Conservation (phyloP, 2,329 filamentous ascomycete species). For the Fusarium buxicola region DNA sequence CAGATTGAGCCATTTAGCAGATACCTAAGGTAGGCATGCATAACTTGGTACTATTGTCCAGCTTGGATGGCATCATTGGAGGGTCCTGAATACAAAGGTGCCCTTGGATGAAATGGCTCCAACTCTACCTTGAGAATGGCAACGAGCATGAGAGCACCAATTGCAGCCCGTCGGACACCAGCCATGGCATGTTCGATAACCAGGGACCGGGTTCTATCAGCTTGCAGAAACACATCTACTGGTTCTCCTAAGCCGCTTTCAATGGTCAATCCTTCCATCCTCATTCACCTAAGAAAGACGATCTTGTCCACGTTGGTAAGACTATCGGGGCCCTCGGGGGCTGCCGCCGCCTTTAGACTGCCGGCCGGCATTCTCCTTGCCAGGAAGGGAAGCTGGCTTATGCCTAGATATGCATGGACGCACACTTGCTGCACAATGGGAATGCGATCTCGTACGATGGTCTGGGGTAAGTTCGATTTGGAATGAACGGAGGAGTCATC, state of each 20-base stretch:
- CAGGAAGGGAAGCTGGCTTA: slow-evolving; percentile 7
- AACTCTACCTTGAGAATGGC: not conserved
- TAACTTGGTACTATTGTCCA: slow-evolving; percentile 7
- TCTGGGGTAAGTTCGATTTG: slow-evolving; percentile 7
- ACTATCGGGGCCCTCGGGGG: slow-evolving; percentile 9
- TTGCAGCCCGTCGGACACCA: not conserved
- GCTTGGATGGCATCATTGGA: not conserved
- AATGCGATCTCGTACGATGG: not conserved
- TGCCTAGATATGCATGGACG: slow-evolving; percentile 2
- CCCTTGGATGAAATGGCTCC: not conserved
- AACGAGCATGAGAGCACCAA: not conserved
- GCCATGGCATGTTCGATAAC: not conserved
- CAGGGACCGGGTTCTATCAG: not conserved
- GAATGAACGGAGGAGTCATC: not conserved
- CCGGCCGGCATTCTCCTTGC: slow-evolving; percentile 3
- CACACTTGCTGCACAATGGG: slow-evolving; percentile 1
- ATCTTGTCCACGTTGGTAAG: slow-evolving; percentile 10
- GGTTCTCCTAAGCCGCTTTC: no score
- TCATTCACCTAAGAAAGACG: no score
- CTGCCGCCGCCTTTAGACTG: slow-evolving; percentile 9
- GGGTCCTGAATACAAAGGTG: slow-evolving; percentile 20
- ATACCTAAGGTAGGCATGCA: slow-evolving; percentile 8
- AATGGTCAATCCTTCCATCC: no score
- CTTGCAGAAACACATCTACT: no score
- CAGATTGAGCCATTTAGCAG: slow-evolving; percentile 11